These are phyloP conservation scores for Avena atlantica DNA, from an alignment of 176 grass and related monocot genomes.

Conservation along the genomic window DNA sequence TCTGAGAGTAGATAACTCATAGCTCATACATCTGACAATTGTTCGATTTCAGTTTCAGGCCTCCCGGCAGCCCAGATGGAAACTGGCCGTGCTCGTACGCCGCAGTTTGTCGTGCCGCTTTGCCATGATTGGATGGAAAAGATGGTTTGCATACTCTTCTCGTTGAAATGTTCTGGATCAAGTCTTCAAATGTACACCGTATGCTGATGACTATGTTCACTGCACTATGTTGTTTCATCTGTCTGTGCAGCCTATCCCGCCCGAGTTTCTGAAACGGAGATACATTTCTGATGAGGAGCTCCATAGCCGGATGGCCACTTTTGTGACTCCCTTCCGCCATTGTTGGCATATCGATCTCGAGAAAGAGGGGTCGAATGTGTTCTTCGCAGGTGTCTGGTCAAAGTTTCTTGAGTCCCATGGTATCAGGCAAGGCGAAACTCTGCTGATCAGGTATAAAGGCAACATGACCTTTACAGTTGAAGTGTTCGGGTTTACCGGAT, in stretches of 20 bases:
- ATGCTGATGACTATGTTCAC: not conserved
- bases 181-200: not conserved
- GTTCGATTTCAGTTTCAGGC: not conserved
- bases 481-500: constrained; percentile 21
- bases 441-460: constrained; percentile 42
- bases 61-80: not conserved
- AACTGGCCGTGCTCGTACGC: not conserved
- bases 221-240: not conserved
- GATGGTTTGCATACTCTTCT: constrained; percentile 15
- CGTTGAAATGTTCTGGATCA: not conserved
- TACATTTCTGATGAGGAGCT: not conserved
- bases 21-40: not conserved
- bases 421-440: not conserved
- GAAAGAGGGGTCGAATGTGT: constrained; percentile 19
- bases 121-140: not conserved
- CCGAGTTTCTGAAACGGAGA: constrained; percentile 26
- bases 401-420: constrained; percentile 24
- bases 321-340: constrained; percentile 4
- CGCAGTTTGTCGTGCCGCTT: not conserved
- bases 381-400: constrained; percentile 18
- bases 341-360: constrained; percentile 18
- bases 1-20: too few species aligned
- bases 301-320: not conserved
- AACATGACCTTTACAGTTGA: constrained; percentile 39
- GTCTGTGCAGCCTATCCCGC: constrained; percentile 20